A percentile compares a stretch with the other conserved stretches of the same genome.
Conservation (phyloP, 108 stramenopile genomes). For the Bacterosira constricta region DNA sequence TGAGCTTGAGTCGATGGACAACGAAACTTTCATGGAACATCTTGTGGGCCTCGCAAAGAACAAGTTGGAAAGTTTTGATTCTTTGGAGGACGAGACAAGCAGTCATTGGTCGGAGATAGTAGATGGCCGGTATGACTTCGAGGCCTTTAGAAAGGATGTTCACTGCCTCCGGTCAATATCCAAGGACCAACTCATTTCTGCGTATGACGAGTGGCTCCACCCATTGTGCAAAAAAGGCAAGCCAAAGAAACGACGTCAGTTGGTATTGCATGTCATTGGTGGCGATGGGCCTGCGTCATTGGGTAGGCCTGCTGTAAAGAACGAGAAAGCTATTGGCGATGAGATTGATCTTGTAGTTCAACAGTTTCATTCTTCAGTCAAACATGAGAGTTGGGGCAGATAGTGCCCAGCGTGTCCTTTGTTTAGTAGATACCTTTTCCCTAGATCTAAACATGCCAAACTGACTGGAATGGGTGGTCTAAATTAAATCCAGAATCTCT, state of each 20-base stretch:
- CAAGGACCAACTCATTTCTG: conserved; percentile 56
- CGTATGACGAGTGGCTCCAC: conserved; percentile 79
- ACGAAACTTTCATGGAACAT: conserved; percentile 67
- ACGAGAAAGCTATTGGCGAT: conserved; percentile 30
- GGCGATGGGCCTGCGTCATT: conserved; percentile 56
- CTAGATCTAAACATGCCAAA: no score
- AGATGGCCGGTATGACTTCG: conserved; percentile 73
- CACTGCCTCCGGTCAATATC: conserved; percentile 59
- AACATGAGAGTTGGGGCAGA: conserved; percentile 43
- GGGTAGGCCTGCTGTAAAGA: conserved; percentile 55
- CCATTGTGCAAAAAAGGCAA: conserved; percentile 46
- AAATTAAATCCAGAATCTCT: no score
- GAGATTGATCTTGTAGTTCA: conserved; percentile 52
- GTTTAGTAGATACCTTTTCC: no score
- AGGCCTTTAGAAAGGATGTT: conserved; percentile 70
- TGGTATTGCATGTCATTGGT: conserved; percentile 77
- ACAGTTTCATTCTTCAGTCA: conserved; percentile 52
- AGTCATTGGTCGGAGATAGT: conserved; percentile 70
- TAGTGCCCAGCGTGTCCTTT: no score
- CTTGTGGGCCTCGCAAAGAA: conserved; percentile 73
- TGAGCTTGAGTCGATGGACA: conserved; percentile 56
- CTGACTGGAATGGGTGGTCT: no score
- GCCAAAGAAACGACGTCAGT: conserved; percentile 42
- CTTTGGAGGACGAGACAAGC: conserved; percentile 67
- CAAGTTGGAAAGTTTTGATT: conserved; percentile 82